phyloP scores from a whole-genome alignment of 345 rosid species.

The Geranium brycei region DNA sequence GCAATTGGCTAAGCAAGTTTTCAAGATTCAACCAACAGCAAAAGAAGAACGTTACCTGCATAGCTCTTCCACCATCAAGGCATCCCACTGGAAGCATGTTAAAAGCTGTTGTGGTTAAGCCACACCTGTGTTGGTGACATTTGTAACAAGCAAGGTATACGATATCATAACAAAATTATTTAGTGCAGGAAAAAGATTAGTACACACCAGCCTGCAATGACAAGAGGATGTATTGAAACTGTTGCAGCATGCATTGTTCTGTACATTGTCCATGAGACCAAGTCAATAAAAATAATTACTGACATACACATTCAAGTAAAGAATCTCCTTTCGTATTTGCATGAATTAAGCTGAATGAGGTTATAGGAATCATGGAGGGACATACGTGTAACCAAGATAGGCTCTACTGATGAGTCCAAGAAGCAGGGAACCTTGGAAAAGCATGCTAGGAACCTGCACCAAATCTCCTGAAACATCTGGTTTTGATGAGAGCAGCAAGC shows the following conservation, averaged over 20 bases:
- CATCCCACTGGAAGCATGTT: constrained; percentile 95
- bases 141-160: constrained; percentile 11
- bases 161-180: neutral
- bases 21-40: neutral
- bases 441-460: constrained; percentile 80
- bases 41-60: constrained; percentile 44
- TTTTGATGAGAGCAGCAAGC: constrained; percentile 69
- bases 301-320: neutral
- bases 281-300: constrained; percentile 2
- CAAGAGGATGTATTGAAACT: constrained; percentile 81
- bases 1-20: neutral
- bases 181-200: constrained; percentile 10
- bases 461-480: constrained; percentile 65
- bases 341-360: neutral
- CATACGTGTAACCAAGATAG: constrained; percentile 68
- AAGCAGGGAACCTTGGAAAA: constrained; percentile 92
- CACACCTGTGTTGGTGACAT: constrained; percentile 53
- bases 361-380: neutral
- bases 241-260: constrained; percentile 85
- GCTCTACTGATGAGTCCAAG: constrained; percentile 93
- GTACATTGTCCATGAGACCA: constrained; percentile 18
- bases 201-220: constrained; percentile 82
- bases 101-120: constrained; percentile 81
- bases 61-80: constrained; percentile 94
- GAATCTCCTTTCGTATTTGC: neutral